Evolutionary conservation across 2,329 filamentous ascomycete species (phyloP).

Genomic region (Calycina herbarum): DNA sequence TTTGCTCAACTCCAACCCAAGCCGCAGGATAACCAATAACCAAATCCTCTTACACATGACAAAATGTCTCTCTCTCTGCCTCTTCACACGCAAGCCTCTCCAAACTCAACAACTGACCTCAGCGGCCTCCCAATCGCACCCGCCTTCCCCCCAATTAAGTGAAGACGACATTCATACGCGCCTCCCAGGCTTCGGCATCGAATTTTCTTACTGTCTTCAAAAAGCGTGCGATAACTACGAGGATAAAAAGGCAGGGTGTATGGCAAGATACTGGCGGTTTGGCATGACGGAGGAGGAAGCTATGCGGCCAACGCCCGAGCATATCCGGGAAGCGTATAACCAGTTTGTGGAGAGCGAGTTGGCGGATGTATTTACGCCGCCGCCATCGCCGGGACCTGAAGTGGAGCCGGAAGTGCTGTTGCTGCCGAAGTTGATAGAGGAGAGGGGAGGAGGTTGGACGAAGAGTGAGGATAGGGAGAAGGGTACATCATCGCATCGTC

Average conservation of each 20-base stretch:
- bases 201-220: background rate
- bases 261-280: slow-evolving; percentile 2
- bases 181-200: background rate
- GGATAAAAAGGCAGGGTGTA: background rate
- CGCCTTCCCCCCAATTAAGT: background rate
- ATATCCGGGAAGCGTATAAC: slow-evolving; percentile 1
- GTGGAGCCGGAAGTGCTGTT: too few relatives aligned
- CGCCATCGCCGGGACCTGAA: background rate
- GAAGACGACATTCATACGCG: background rate
- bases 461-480: too few relatives aligned
- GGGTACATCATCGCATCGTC: too few relatives aligned
- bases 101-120: too few relatives aligned
- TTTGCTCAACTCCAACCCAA: too few relatives aligned
- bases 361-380: background rate
- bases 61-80: too few relatives aligned
- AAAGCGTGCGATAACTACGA: background rate
- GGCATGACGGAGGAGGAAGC: background rate
- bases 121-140: too few relatives aligned
- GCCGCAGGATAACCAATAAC: too few relatives aligned
- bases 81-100: too few relatives aligned
- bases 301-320: background rate
- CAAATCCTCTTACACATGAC: too few relatives aligned
- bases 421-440: background rate
- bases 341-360: background rate
- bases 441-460: too few relatives aligned